Evolutionary conservation across 106 monocot genomes (phyloP).

Genomic region (Dendrobium huoshanense): DNA sequence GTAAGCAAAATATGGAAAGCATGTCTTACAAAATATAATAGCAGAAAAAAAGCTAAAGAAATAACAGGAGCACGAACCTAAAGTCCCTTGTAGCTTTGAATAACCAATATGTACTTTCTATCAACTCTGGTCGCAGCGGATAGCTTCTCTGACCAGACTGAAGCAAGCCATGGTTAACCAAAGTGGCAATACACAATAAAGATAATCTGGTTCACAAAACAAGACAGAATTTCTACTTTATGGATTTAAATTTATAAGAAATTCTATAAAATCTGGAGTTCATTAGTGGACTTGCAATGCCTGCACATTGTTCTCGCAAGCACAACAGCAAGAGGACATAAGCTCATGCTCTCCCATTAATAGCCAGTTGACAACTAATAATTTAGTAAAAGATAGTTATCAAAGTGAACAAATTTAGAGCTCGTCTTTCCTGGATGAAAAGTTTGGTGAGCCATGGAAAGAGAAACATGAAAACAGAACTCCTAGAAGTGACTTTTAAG

Average conservation of each 20-base stretch:
- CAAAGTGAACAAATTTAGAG: background rate
- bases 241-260: background rate
- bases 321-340: background rate
- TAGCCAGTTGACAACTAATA: constrained; percentile 1
- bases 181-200: constrained; percentile 2
- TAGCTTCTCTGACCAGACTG: constrained; percentile 93
- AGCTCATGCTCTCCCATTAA: background rate
- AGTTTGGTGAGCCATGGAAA: background rate
- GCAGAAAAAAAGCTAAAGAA: background rate
- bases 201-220: constrained; percentile 3
- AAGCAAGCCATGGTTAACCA: constrained; percentile 10
- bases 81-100: constrained; percentile 91
- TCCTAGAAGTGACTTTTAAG: background rate
- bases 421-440: background rate
- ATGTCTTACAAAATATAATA: background rate
- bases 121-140: constrained; percentile 89
- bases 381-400: background rate
- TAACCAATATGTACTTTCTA: constrained; percentile 97
- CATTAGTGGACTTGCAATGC: background rate
- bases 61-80: constrained; percentile 39
- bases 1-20: background rate
- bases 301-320: background rate
- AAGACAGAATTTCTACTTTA: background rate
- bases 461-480: background rate
- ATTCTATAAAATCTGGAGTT: background rate